A percentile compares a stretch with the other conserved stretches of the same genome.
Conservation (phyloP, 225 moss, liverwort and hornwort genomes). For the Lunularia cruciata region DNA sequence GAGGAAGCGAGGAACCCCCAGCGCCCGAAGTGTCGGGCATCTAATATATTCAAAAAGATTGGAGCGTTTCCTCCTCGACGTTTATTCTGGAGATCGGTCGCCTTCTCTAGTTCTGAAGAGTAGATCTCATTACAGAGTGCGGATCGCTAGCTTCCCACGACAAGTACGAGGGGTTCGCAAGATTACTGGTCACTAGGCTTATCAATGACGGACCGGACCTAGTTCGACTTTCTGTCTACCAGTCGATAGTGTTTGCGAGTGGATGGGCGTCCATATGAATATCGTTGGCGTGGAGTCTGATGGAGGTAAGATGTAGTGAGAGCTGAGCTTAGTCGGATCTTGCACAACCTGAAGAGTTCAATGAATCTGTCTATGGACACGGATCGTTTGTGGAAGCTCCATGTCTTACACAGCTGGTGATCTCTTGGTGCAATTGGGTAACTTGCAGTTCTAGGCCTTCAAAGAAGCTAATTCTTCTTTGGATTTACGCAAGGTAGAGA, state of each 20-base stretch:
- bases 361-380: not conserved
- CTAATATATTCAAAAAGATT: not conserved
- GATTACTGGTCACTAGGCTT: too few relatives aligned
- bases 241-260: too few relatives aligned
- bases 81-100: too few relatives aligned
- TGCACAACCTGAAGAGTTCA: not conserved
- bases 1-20: not conserved
- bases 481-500: not conserved
- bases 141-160: not conserved
- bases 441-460: too few relatives aligned
- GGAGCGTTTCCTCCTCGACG: too few relatives aligned
- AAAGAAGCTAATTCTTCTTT: too few relatives aligned
- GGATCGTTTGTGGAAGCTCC: not conserved
- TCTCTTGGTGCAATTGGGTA: too few relatives aligned
- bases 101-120: not conserved
- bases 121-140: not conserved
- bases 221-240: too few relatives aligned
- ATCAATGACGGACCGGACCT: not conserved
- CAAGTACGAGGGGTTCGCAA: not conserved
- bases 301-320: not conserved
- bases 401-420: too few relatives aligned
- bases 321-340: not conserved
- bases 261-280: not conserved
- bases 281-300: not conserved
- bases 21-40: not conserved